Evolutionary conservation across 2,329 filamentous ascomycete genomes (phyloP).

Genomic region (Claviceps citrina): DNA sequence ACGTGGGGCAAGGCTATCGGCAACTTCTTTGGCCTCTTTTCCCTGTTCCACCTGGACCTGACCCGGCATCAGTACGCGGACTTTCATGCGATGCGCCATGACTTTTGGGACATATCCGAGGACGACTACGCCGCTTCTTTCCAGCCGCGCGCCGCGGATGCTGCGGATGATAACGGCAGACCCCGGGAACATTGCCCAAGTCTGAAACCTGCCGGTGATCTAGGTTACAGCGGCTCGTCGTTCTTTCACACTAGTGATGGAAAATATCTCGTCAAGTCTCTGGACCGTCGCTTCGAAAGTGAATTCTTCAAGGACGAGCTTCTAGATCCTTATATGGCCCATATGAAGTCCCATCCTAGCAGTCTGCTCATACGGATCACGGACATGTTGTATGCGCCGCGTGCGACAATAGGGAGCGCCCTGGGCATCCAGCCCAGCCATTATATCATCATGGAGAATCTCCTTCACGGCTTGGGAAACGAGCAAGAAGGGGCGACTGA

Average conservation of each 20-base stretch:
- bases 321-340: constrained; percentile 45
- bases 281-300: constrained; percentile 55
- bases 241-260: constrained; percentile 54
- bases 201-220: constrained; percentile 40
- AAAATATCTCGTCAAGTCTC: constrained; percentile 56
- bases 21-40: background rate
- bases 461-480: constrained; percentile 41
- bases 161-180: background rate
- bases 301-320: constrained; percentile 54
- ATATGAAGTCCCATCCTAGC: constrained; percentile 44
- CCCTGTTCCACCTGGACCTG: constrained; percentile 1
- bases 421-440: constrained; percentile 49
- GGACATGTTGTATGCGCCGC: constrained; percentile 46
- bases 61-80: constrained; percentile 1
- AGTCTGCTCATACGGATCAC: constrained; percentile 57
- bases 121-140: constrained; percentile 1
- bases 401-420: constrained; percentile 41
- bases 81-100: constrained; percentile 2
- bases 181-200: constrained; percentile 18
- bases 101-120: constrained; percentile 4
- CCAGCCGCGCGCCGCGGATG: background rate
- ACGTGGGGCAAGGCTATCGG: background rate
- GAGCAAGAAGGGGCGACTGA: constrained; percentile 22
- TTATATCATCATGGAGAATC: constrained; percentile 67
- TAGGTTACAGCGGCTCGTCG: constrained; percentile 62